Evolutionary conservation across 805 yeast genomes (phyloP).

Genomic region (Diddensiella santjacobensis): DNA sequence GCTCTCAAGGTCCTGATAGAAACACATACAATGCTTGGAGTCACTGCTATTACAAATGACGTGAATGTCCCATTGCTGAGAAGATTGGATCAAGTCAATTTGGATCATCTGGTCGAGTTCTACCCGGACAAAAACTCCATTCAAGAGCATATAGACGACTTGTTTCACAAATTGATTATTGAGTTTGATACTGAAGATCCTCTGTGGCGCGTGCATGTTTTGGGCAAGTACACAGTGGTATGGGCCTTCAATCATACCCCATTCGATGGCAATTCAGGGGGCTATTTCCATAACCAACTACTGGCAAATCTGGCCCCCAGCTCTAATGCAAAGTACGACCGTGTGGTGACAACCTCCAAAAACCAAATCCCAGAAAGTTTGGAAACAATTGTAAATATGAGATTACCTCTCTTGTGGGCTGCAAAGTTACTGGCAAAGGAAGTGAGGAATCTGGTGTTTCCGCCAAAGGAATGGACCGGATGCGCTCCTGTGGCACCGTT

Average conservation of each 20-base stretch:
- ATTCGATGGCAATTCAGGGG: conserved; percentile 26
- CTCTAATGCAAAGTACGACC: not conserved
- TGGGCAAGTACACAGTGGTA: conserved; percentile 11
- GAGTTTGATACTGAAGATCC: conserved; percentile 14
- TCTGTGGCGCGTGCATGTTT: conserved; percentile 22
- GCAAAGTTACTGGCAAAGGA: conserved; percentile 3
- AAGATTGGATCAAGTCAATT: conserved; percentile 9
- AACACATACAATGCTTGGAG: conserved; percentile 11
- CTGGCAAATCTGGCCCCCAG: conserved; percentile 3
- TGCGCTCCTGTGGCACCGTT: conserved; percentile 8
- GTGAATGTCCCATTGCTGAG: not conserved
- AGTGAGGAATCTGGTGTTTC: not conserved
- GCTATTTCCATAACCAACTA: conserved; percentile 19
- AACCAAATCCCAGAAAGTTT: not conserved
- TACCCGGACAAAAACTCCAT: conserved; percentile 2
- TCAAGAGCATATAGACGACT: conserved; percentile 5
- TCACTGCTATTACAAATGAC: conserved; percentile 6
- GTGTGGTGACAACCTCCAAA: not conserved
- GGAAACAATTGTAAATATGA: conserved; percentile 11
- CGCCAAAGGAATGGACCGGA: conserved; percentile 13
- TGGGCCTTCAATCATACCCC: conserved; percentile 25
- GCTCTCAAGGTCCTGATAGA: conserved; percentile 12
- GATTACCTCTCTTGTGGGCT: conserved; percentile 10
- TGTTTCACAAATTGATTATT: conserved; percentile 1
- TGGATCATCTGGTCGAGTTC: conserved; percentile 16